Percentiles rank a stretch among this genome's conserved stretches.
These are phyloP conservation scores for Fusarium sp. DNA, from an alignment of 2,329 filamentous ascomycete species.

Conservation along the genomic window DNA sequence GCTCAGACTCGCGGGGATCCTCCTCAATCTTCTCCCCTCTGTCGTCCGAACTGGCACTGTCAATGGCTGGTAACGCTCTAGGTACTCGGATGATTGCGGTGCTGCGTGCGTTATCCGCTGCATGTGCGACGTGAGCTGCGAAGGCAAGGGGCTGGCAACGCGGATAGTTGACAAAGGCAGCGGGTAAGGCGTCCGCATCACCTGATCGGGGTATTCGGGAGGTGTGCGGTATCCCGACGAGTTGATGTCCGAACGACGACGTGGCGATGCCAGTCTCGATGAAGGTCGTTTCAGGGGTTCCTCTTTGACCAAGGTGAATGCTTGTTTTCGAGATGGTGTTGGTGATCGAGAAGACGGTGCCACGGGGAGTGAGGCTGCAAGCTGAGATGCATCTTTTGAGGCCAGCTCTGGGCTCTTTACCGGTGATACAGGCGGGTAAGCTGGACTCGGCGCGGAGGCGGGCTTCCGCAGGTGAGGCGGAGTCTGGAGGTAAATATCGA, in stretches of 20 bases:
- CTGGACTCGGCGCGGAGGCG: slow-evolving; percentile 9
- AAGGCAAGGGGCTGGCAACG: slow-evolving; percentile 26
- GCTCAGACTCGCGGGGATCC: slow-evolving; percentile 15
- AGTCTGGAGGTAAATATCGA: slow-evolving; percentile 26
- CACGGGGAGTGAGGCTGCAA: slow-evolving; percentile 1
- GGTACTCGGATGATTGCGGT: slow-evolving; percentile 49
- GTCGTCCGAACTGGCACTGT: slow-evolving; percentile 3
- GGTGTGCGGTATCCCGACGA: slow-evolving; percentile 47
- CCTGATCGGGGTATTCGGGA: slow-evolving; percentile 43
- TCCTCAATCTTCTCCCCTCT: slow-evolving; percentile 21
- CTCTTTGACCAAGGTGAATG: slow-evolving; percentile 45
- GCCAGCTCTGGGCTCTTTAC: neutral
- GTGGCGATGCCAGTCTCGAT: slow-evolving; percentile 44
- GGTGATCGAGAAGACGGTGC: neutral
- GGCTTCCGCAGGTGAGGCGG: slow-evolving; percentile 12
- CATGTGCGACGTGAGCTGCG: slow-evolving; percentile 28
- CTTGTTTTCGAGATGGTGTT: slow-evolving; percentile 21
- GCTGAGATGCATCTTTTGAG: neutral
- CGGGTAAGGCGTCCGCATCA: slow-evolving; percentile 23
- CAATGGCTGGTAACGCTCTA: slow-evolving; percentile 48
- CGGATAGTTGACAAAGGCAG: slow-evolving; percentile 27
- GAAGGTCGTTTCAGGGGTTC: slow-evolving; percentile 56
- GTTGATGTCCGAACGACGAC: slow-evolving; percentile 33
- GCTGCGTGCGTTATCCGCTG: slow-evolving; percentile 24
- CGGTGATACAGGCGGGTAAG: slow-evolving; percentile 6